phyloP scores from a whole-genome alignment of 257 asterid species.

The Fraxinus quadrangulata region DNA sequence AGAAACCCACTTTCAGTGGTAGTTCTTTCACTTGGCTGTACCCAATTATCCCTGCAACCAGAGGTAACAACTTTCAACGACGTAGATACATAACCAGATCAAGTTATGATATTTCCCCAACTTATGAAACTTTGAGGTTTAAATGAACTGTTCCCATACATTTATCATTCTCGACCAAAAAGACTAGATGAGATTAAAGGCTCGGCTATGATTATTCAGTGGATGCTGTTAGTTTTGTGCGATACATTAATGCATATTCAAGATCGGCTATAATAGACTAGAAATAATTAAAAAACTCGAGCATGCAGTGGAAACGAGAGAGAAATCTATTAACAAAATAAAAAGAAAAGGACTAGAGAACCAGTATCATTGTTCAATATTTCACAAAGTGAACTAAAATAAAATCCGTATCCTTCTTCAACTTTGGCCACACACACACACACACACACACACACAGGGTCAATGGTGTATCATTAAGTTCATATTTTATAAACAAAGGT shows the following conservation, averaged over 20 bases:
- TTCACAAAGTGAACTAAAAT: neutral
- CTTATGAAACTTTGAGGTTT: neutral
- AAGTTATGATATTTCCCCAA: neutral
- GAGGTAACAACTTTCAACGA: conserved; percentile 24
- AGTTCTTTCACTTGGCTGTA: conserved; percentile 33
- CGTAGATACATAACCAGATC: neutral
- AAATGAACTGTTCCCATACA: neutral
- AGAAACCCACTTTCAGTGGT: conserved; percentile 50
- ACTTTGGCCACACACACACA: neutral
- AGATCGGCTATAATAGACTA: too few relatives aligned
- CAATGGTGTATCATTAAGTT: conserved; percentile 21
- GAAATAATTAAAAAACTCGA: neutral
- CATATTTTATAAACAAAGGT: conserved; percentile 18
- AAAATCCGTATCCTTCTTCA: neutral
- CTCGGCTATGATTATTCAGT: neutral
- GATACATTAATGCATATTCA: neutral
- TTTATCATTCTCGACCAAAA: neutral
- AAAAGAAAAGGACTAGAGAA: neutral
- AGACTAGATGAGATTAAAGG: too few relatives aligned
- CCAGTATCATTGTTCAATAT: neutral
- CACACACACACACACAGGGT: neutral
- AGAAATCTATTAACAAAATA: too few relatives aligned
- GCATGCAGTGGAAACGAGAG: neutral
- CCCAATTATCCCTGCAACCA: conserved; percentile 24
- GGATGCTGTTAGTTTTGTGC: neutral